A percentile compares a stretch with the other conserved stretches of the same genome.
Evolutionary conservation across 2,329 filamentous ascomycete species (phyloP).

Genomic region (Colletotrichum magnum): DNA sequence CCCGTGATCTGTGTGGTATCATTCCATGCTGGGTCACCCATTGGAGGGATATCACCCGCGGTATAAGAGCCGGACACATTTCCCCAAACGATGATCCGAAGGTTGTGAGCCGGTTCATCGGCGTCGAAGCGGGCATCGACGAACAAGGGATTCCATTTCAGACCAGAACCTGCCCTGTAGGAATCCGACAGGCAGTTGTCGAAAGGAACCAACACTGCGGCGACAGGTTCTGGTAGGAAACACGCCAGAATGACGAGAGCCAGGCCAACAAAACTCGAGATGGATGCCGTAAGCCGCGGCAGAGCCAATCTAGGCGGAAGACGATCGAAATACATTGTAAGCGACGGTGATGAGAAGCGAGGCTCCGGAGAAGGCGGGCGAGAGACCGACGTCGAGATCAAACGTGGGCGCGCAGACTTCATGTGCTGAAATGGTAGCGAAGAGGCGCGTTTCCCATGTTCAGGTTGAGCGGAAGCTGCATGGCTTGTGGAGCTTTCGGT

Average conservation of each 20-base stretch:
- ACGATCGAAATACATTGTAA: constrained; percentile 15
- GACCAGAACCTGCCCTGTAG: constrained; percentile 57
- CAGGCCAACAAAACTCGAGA: constrained; percentile 37
- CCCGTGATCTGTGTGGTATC: constrained; percentile 74
- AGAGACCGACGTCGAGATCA: constrained; percentile 21
- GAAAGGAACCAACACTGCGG: constrained; percentile 81
- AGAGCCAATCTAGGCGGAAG: background rate
- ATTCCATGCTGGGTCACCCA: constrained; percentile 72
- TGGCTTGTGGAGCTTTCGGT: constrained; percentile 32
- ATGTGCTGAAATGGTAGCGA: constrained; percentile 37
- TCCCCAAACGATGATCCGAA: constrained; percentile 87
- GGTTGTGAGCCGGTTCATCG: constrained; percentile 69
- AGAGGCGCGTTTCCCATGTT: constrained; percentile 37
- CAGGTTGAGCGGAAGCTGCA: constrained; percentile 26
- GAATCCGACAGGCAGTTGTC: constrained; percentile 83
- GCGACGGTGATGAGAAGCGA: constrained; percentile 5
- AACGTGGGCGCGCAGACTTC: constrained; percentile 33
- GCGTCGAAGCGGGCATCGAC: constrained; percentile 83
- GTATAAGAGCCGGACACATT: constrained; percentile 86
- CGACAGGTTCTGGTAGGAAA: constrained; percentile 57
- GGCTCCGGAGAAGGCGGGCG: constrained; percentile 26
- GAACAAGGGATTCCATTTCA: constrained; percentile 85
- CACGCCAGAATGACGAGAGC: constrained; percentile 56
- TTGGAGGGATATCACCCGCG: constrained; percentile 70
- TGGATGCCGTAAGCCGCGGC: background rate